A percentile compares a stretch with the other conserved stretches of the same genome.
Conservation (phyloP, 495 filamentous ascomycete genomes). For the Bombardia bombarda region DNA sequence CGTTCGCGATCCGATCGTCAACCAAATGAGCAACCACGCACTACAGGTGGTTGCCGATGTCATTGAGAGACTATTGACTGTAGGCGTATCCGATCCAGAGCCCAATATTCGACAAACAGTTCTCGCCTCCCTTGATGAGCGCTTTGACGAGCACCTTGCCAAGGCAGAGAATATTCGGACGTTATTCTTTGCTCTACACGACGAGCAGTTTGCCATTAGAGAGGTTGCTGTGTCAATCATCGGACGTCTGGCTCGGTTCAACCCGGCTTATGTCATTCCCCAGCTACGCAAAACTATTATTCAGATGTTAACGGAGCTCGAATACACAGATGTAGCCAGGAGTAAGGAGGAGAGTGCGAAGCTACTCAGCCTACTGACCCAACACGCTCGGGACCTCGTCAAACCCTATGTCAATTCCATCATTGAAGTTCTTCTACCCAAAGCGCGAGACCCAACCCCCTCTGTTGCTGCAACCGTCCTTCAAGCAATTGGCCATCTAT, state of each 20-base stretch:
- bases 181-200: slow-evolving; percentile 92
- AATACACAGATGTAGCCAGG: slow-evolving; percentile 86
- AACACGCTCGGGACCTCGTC: slow-evolving; percentile 82
- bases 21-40: slow-evolving; percentile 93
- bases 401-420: slow-evolving; percentile 95
- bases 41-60: slow-evolving; percentile 96
- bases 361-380: slow-evolving; percentile 84
- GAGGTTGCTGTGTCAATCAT: slow-evolving; percentile 95
- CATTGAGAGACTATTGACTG: slow-evolving; percentile 89
- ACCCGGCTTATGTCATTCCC: slow-evolving; percentile 95
- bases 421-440: slow-evolving; percentile 81
- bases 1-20: slow-evolving; percentile 90
- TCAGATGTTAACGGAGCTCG: slow-evolving; percentile 89
- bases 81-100: slow-evolving; percentile 87
- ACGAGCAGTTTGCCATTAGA: slow-evolving; percentile 83
- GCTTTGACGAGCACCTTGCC: slow-evolving; percentile 90
- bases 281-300: slow-evolving; percentile 89
- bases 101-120: slow-evolving; percentile 83
- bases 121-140: slow-evolving; percentile 75
- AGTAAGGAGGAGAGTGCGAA: slow-evolving; percentile 95
- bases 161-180: slow-evolving; percentile 95
- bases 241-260: slow-evolving; percentile 80
- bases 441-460: slow-evolving; percentile 71
- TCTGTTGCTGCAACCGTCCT: slow-evolving; percentile 89
- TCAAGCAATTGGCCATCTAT: slow-evolving; percentile 84